Conservation (phyloP, 176 grass and related monocot genomes). For the Rhynchospora tenuis region DNA sequence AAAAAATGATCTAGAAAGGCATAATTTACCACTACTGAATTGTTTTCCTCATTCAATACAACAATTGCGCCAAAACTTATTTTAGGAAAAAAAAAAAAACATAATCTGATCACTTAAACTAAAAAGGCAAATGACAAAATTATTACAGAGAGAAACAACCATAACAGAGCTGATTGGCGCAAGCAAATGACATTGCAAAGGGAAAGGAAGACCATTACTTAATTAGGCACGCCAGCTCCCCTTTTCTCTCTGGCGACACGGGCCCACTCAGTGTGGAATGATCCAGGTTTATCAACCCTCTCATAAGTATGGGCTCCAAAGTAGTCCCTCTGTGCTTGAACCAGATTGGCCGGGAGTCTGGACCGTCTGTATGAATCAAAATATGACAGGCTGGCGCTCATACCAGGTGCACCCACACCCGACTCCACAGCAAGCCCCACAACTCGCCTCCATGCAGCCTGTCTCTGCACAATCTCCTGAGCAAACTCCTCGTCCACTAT, state of each 20-base stretch:
- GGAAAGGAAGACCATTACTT: not conserved
- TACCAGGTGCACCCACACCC: slow-evolving; percentile 84
- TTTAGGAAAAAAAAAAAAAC: not conserved
- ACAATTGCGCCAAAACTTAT: slow-evolving; percentile 1
- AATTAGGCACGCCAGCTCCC: not conserved
- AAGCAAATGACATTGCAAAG: not conserved
- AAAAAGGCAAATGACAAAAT: not conserved
- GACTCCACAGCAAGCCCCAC: slow-evolving; percentile 77
- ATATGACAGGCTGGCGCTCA: slow-evolving; percentile 85
- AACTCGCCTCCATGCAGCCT: slow-evolving; percentile 78
- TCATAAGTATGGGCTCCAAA: slow-evolving; percentile 96
- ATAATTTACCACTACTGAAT: not conserved
- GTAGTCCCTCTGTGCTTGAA: slow-evolving; percentile 92
- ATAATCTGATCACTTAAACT: not conserved
- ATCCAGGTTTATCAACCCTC: slow-evolving; percentile 63
- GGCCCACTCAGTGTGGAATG: slow-evolving; percentile 90
- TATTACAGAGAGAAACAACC: not conserved
- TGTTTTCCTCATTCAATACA: not conserved
- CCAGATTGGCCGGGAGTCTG: slow-evolving; percentile 82
- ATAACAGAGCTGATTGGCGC: not conserved
- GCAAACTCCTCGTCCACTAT: slow-evolving; percentile 93
- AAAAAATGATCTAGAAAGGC: not conserved
- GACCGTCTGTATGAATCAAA: slow-evolving; percentile 81
- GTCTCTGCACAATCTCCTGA: slow-evolving; percentile 90
- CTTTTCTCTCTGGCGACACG: slow-evolving; percentile 58